Evolutionary conservation across 306 rosid species (phyloP), one percentile per base, ranked within the genome.

Genomic region (Pyrus communis): DNA sequence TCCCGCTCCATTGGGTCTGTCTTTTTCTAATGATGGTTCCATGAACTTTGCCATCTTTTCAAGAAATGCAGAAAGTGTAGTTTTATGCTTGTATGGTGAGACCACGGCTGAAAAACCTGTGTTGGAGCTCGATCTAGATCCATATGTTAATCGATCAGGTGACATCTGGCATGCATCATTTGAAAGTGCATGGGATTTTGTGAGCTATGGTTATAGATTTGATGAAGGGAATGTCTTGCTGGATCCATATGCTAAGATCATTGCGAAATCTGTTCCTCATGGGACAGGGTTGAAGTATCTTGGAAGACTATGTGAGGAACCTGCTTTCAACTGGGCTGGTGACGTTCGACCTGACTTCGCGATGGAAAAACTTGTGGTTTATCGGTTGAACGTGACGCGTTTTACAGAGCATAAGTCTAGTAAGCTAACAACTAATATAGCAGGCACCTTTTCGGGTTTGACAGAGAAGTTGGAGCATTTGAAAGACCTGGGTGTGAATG

Each of bases 61-160:
- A 8, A 90, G 96, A 75, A 83, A 75, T 52, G 88, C 96, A 9
- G 87, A 88, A 80, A 70, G 96, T 67, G 85, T 92, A 86, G 87
- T 89, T 75, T 88, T 95, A 82, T 95, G 97, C 84, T 84, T 90
- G 89, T 89, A 89, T 81, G 88, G 84, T 77, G 85, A 82, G 57
- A 72, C 71, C 45, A 67, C 70, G 65, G 78, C 77, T 38, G 86
- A 86, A 71, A 73, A 83, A 80, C 98, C 98, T 73, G 91, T 88
- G 71, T 83, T 92, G 78, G 93, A 90, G 92, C 92, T 95, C 85
- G 97, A 95, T 83, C 86, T 95, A 54, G 98, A 95, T 84, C 90
- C 90, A 57, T 92, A 90, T 78, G 84, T 92, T 35, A 95, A 95
- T 74, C 87, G 90, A 84, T 80, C 97, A 10, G 97, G 98, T 72